These are phyloP conservation scores for Neofusicoccum sp. DNA, from an alignment of 2,329 filamentous ascomycete genomes.

Conservation along the genomic window DNA sequence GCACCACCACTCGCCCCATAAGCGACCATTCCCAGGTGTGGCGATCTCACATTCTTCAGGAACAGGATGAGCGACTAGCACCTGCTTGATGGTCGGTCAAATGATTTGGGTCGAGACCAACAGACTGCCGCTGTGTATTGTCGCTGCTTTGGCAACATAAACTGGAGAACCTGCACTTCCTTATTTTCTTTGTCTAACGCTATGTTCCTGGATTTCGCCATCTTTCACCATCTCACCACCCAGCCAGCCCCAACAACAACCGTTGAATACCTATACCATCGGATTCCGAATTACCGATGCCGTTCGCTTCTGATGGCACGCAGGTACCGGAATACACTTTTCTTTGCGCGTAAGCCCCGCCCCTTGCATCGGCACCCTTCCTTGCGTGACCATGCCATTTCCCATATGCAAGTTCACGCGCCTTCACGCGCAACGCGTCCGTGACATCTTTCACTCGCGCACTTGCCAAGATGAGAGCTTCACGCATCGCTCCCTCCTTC, in stretches of 20 bases:
- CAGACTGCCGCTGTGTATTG: too few relatives aligned
- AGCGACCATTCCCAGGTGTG: neutral
- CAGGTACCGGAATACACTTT: neutral
- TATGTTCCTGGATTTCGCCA: too few relatives aligned
- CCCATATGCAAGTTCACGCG: slow-evolving; percentile 1
- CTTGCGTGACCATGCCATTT: neutral
- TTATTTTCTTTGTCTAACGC: too few relatives aligned
- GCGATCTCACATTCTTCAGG: slow-evolving; percentile 6
- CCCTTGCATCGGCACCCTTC: slow-evolving; percentile 3
- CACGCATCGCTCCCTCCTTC: too few relatives aligned
- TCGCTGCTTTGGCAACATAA: too few relatives aligned
- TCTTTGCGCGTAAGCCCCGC: neutral
- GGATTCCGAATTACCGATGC: too few relatives aligned
- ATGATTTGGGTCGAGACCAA: too few relatives aligned
- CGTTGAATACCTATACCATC: neutral
- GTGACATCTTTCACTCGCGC: neutral
- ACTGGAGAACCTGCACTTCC: too few relatives aligned
- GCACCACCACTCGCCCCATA: neutral
- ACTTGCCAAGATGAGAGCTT: neutral
- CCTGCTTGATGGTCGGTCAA: neutral
- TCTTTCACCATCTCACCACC: too few relatives aligned
- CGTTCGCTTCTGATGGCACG: too few relatives aligned
- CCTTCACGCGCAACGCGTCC: slow-evolving; percentile 5
- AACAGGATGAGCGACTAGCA: neutral
- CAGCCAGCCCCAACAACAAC: too few relatives aligned